Base-by-base conservation (phyloP, 768 basidiomycete genomes). In the Symmetrospora coprosmae region DNA sequence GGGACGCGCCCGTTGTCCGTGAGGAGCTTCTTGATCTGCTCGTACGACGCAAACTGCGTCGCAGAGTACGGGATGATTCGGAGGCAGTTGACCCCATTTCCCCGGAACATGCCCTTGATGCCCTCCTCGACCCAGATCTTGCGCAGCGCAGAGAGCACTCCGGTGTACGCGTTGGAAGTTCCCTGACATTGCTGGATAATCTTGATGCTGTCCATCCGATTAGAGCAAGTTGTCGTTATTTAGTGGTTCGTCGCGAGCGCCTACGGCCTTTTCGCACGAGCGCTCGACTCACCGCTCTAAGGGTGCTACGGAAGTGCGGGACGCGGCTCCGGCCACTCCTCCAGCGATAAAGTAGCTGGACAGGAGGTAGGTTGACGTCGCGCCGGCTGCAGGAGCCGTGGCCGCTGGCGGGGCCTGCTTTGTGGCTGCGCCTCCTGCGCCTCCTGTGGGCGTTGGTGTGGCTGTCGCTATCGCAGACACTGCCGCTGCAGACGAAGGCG, bases 141-240 rank as follows among this genome's bases (percentile, higher is more conserved):
- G 17, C 79, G 78, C 43, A 92, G 79, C 66, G 85, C 86, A 17
- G 80, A 75, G 81, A 82, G 87, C 34, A 91, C 87, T 19, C 88
- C 88, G 66, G 77, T 81, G 73, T 91, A 91, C 68, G 67, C 50
- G 25, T 73, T 43, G 39, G 62, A 27, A 74, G 78, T 27, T 82
- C 83, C 71, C 94, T 92, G n/a, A 88, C 88, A 63, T 76, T 96
- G 91, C 71, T 90, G 84, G 63, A 99, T 94, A 69, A 99, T 96
- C 74, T 99, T 99, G 55, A 97, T 76, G 61, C 92, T 76, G 68
- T 96, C 90, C 14, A 96, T 72, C 9, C 91, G 92, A 66, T 11
- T 47, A 23, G 13, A 34, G 6, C 6, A 50, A 13, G 5, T 34
- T 4, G 3, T 7, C 38, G 23, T 30, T 50, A 23, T 13, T 7